Conservation (phyloP, 768 basidiomycete species). For the Boletus pseudo-olivaceus region DNA sequence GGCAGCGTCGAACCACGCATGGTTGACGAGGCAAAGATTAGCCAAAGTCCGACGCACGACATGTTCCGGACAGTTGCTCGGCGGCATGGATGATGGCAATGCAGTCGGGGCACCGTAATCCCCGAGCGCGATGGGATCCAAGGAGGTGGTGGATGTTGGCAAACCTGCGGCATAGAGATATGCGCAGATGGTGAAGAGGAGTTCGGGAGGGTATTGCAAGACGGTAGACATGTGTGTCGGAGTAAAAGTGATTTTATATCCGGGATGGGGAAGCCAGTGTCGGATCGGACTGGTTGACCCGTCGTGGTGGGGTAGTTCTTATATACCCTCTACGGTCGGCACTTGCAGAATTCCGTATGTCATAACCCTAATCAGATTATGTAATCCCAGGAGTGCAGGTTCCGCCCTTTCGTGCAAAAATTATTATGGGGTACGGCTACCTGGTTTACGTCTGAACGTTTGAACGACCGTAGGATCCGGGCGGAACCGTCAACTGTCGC, state of each 20-base stretch:
- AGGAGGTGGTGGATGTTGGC: conserved; percentile 50
- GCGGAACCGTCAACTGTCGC: conserved; percentile 10
- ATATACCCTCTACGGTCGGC: background rate
- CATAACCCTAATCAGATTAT: conserved; percentile 1
- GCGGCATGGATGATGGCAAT: conserved; percentile 71
- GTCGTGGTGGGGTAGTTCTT: background rate
- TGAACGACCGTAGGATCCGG: background rate
- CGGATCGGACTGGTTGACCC: background rate
- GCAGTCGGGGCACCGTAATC: conserved; percentile 50
- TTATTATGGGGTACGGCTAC: too few relatives aligned
- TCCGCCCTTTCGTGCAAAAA: too few relatives aligned
- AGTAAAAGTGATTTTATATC: background rate
- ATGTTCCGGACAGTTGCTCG: conserved; percentile 66
- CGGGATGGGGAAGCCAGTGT: background rate
- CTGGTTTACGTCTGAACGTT: conserved; percentile 8
- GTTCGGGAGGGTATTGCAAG: conserved; percentile 61
- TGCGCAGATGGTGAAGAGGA: conserved; percentile 70
- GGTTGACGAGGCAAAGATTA: conserved; percentile 73
- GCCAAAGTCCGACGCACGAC: conserved; percentile 61
- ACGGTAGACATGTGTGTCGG: conserved; percentile 24
- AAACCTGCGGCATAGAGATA: conserved; percentile 65
- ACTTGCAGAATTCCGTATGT: background rate
- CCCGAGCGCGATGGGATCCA: conserved; percentile 63
- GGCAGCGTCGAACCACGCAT: conserved; percentile 76
- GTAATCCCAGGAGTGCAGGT: conserved; percentile 9